Base-by-base conservation (phyloP, 176 grass and related monocot species). In the Aechmea fasciata region DNA sequence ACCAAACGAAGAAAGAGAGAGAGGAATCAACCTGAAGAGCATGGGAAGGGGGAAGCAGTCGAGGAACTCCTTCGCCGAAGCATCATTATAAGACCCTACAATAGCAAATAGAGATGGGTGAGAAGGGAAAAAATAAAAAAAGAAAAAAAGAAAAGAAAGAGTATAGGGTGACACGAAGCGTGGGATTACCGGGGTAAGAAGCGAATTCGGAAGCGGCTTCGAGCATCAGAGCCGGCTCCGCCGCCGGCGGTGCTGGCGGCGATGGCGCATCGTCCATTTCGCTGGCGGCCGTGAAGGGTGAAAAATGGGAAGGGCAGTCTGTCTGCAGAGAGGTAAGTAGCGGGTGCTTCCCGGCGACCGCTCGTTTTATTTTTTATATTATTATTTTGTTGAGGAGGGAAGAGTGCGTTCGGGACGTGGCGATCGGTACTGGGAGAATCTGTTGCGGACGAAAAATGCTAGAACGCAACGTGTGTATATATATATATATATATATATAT, bases 81-180 rank as follows among this genome's bases (percentile, higher is more conserved):
- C 89, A 72, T 97, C 86, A 57, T 85, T 80, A 61, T 83, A 86
- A 25, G 77, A 15, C n/a, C 94, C 94, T 92, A 70, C 15, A 49
- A 77, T 0, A 54, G 28, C 72, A 12, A 71, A 62, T 25, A 11
- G 48, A 63, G 13, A 11, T 25, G 33, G 4, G 71, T 49, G 65
- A 52, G 67, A 83, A 11, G 50, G 20, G 69, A 18, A 13, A 57
- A n/a, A 18, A 33, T 4, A 69, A 65, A 48, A 24, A 1, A n/a
- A 23, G 1, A n/a, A 9, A 48, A 12, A 33, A 11, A 28, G 7
- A 11, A 3, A 14, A 15, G 49, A 3, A 13, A 11, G 33, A 10
- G 3, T 11, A 11, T n/a, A 23, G 49, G 50, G 68, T 51, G 15
- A 55, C 11, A 63, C 11, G 55, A 51, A 59, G 8, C 28, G 5